These are phyloP conservation scores for Cyclostephanos invisitatus DNA, from an alignment of 108 stramenopile species.

Conservation along the genomic window DNA sequence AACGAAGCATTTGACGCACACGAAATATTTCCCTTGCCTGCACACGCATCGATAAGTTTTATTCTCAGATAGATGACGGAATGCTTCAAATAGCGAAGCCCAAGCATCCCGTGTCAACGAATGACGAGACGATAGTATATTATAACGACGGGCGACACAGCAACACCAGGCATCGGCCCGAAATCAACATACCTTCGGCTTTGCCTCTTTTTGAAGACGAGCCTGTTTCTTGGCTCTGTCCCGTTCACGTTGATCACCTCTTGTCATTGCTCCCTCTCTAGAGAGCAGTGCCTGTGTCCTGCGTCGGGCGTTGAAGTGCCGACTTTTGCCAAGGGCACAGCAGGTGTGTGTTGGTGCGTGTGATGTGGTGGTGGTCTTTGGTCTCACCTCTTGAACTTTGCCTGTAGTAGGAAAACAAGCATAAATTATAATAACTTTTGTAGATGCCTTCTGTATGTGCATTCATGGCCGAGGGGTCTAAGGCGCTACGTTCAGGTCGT, in stretches of 20 bases:
- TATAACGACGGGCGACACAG: no score
- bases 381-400: no score
- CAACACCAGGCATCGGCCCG: background rate
- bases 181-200: slow-evolving; percentile 45
- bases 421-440: no score
- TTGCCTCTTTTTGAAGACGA: slow-evolving; percentile 43
- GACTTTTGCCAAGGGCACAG: no score
- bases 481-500: slow-evolving; percentile 54
- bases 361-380: no score
- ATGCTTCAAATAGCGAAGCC: background rate
- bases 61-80: background rate
- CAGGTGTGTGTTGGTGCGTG: no score
- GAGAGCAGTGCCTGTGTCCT: no score
- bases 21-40: background rate
- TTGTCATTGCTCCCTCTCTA: slow-evolving; percentile 58
- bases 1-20: background rate
- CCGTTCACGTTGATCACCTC: slow-evolving; percentile 81
- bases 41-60: background rate
- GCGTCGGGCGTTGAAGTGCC: no score
- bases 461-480: slow-evolving; percentile 58
- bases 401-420: no score
- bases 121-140: no score
- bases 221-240: slow-evolving; percentile 81
- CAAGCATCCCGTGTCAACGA: background rate
- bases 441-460: background rate